Percentiles rank a stretch among this genome's conserved stretches.
Conservation (phyloP, 1,139 yeast species). For the Pichia sp. region DNA sequence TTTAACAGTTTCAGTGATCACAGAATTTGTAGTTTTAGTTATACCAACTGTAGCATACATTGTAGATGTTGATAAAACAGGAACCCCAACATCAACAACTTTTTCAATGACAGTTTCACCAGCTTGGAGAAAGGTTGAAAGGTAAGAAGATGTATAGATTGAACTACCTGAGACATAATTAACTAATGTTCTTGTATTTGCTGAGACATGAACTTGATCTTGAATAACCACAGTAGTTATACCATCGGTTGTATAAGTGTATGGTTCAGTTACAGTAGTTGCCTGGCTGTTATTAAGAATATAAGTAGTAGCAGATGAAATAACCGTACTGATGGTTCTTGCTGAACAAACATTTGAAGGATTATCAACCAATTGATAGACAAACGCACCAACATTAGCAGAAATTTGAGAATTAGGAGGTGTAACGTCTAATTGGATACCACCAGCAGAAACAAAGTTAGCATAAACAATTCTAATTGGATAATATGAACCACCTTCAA, state of each 20-base stretch:
- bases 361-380: slow-evolving; percentile 11
- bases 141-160: slow-evolving; percentile 3
- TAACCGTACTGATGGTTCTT: not conserved
- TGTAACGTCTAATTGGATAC: slow-evolving; percentile 12
- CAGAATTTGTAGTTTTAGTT: not conserved
- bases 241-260: slow-evolving; percentile 2
- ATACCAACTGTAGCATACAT: not conserved
- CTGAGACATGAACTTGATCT: slow-evolving; percentile 3
- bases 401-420: slow-evolving; percentile 15
- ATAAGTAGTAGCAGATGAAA: slow-evolving; percentile 4
- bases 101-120: slow-evolving; percentile 2
- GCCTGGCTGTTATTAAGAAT: not conserved
- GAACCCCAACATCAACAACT: slow-evolving; percentile 7
- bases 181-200: not conserved
- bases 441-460: slow-evolving; percentile 6
- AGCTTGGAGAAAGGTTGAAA: not conserved
- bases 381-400: slow-evolving; percentile 3
- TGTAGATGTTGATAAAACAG: slow-evolving; percentile 1
- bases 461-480: slow-evolving; percentile 16
- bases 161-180: slow-evolving; percentile 1
- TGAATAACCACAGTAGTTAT: slow-evolving; percentile 2
- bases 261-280: slow-evolving; percentile 4
- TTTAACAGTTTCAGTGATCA: not conserved
- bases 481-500: slow-evolving; percentile 12
- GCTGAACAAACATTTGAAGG: slow-evolving; percentile 9